Evolutionary conservation across 176 grass and related monocot species (phyloP).

Genomic region (Triticum urartu): DNA sequence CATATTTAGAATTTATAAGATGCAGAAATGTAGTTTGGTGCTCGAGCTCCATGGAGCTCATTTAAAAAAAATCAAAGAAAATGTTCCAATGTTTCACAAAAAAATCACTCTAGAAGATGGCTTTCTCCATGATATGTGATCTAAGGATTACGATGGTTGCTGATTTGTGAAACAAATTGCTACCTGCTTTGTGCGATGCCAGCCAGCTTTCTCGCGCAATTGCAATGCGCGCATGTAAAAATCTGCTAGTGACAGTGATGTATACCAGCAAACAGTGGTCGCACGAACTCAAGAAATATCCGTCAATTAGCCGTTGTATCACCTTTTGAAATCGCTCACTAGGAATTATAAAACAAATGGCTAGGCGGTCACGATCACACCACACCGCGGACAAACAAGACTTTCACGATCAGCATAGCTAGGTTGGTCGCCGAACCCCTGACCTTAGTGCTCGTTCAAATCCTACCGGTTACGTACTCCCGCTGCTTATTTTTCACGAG

Average conservation of each 20-base stretch:
- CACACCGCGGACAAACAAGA: background rate
- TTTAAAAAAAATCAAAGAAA: too few species aligned
- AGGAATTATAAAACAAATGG: background rate
- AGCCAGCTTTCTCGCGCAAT: too few species aligned
- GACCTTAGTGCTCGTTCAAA: background rate
- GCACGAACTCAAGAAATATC: background rate
- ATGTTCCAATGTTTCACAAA: too few species aligned
- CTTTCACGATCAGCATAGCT: background rate
- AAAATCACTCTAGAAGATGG: too few species aligned
- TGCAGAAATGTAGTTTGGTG: too few species aligned
- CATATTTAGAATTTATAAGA: too few species aligned
- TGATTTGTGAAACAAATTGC: too few species aligned
- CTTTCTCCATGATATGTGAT: too few species aligned
- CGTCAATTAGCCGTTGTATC: constrained; percentile 10
- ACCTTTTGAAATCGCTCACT: background rate
- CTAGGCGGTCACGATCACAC: constrained; percentile 3
- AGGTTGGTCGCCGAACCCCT: constrained; percentile 1
- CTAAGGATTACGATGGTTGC: too few species aligned
- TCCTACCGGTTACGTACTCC: background rate
- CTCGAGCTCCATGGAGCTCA: too few species aligned
- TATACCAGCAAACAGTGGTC: background rate
- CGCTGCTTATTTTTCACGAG: background rate
- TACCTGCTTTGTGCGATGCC: too few species aligned
- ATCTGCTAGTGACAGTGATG: background rate
- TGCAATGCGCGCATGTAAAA: background rate